Conservation (phyloP, 2,329 filamentous ascomycete genomes). For the Penicillium occitanis region DNA sequence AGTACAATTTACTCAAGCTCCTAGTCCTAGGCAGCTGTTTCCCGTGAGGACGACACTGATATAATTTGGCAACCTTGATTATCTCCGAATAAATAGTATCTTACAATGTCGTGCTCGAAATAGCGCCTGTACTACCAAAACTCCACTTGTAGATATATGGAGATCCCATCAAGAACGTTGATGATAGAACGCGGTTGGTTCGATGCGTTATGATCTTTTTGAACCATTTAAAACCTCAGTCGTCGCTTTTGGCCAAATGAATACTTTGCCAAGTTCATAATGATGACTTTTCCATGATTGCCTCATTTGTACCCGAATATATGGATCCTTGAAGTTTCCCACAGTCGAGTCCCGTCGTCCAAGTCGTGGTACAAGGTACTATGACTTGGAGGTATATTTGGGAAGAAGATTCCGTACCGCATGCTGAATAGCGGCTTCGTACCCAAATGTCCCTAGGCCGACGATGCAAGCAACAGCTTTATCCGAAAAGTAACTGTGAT, state of each 20-base stretch:
- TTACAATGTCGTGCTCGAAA: background rate
- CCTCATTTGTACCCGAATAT: background rate
- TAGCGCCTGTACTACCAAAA: background rate
- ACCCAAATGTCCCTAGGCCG: conserved; percentile 64
- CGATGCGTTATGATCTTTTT: background rate
- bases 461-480: conserved; percentile 74
- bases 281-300: background rate
- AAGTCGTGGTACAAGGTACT: background rate
- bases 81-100: background rate
- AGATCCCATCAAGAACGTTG: background rate
- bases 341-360: background rate
- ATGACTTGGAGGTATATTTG: background rate
- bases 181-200: background rate
- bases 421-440: conserved; percentile 60
- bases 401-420: conserved; percentile 39
- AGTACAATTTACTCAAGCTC: background rate
- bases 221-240: background rate
- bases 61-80: background rate
- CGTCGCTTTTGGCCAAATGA: background rate
- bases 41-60: background rate
- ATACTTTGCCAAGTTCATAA: background rate
- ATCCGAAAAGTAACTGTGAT: conserved; percentile 71
- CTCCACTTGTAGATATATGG: background rate
- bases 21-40: background rate
- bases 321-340: background rate